Base-by-base conservation (phyloP, 306 rosid genomes). In the Carpinus viminea region DNA sequence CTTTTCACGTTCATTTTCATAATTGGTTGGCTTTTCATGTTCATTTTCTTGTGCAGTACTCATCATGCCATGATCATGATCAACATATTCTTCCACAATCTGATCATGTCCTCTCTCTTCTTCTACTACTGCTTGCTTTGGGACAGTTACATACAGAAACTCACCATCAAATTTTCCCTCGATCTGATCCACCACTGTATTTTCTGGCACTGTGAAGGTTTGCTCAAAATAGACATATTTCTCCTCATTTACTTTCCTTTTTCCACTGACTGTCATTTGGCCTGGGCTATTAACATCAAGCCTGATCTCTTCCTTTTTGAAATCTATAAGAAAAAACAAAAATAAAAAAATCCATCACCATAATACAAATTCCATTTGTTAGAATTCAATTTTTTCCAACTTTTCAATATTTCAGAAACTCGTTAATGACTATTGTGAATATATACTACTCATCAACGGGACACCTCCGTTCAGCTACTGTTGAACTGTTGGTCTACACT, bases 61-160 rank as follows among this genome's bases (percentile, higher is more conserved):
- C 3, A 31, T 31, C 34, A 31, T 31, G 34, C 34, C 34, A 31
- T 31, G 34, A 31, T 31, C 34, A 31, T 24, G 26, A 38, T 13
- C 50, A 7, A 17, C 82, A 43, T 76, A 70, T 52, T 56, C 47
- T 21, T 79, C 70, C 48, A 17, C 65, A 51, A 68, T 34, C 53
- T 0, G 26, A 24, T 80, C 83, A 45, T 73, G 73, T 55, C 82
- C 86, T 80, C 60, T 79, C 78, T 13, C 75, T 72, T 69, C 78
- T 54, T 79, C 74, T 28, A 38, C 80, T 9, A 48, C 78, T 41
- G 45, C 45, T 59, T 16, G 48, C 79, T 88, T 87, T 24, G 90
- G 91, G 60, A 91, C 70, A 36, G 88, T 93, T 60, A 89, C 89
- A 26, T 60, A 73, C 17, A 93, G 96, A 69, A 93, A 83, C 75